Evolutionary conservation across 805 yeast genomes (phyloP).

Genomic region (Suhomyces pyralidae): DNA sequence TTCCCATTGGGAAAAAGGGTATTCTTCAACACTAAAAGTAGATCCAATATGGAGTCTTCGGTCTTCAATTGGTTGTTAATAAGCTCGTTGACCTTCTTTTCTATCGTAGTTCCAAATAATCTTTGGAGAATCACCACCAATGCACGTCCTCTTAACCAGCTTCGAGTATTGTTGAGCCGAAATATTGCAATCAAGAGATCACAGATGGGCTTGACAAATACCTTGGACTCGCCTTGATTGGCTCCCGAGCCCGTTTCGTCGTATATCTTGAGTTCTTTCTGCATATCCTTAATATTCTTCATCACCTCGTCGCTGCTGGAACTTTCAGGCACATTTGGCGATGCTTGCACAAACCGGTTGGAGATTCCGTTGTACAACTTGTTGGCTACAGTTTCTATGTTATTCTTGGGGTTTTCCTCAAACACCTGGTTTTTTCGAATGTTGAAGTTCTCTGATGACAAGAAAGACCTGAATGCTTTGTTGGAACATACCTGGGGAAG

Average conservation of each 20-base stretch:
- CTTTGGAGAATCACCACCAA: constrained; percentile 79
- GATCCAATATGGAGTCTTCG: constrained; percentile 46
- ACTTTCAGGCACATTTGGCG: constrained; percentile 1
- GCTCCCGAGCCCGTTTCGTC: constrained; percentile 33
- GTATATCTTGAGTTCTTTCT: constrained; percentile 50
- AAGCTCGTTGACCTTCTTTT: constrained; percentile 55
- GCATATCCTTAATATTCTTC: constrained; percentile 46
- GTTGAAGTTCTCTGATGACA: constrained; percentile 66
- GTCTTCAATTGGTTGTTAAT: constrained; percentile 34
- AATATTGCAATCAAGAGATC: constrained; percentile 71
- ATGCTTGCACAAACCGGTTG: constrained; percentile 8
- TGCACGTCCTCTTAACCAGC: constrained; percentile 86
- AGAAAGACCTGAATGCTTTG: constrained; percentile 66
- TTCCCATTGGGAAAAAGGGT: constrained; percentile 45
- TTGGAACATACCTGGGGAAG: constrained; percentile 73
- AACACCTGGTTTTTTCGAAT: constrained; percentile 28
- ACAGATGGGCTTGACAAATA: constrained; percentile 79
- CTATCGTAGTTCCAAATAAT: constrained; percentile 82
- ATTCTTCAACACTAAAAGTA: constrained; percentile 20
- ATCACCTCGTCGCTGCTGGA: constrained; percentile 14
- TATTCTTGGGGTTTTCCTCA: constrained; percentile 18
- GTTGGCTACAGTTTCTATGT: constrained; percentile 31
- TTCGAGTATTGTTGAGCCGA: constrained; percentile 57
- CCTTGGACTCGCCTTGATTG: constrained; percentile 15
- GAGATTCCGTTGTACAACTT: constrained; percentile 32